Evolutionary conservation across 2,329 filamentous ascomycete species (phyloP), one percentile per base, ranked within the genome.

Genomic region (Diaporthe sp.): DNA sequence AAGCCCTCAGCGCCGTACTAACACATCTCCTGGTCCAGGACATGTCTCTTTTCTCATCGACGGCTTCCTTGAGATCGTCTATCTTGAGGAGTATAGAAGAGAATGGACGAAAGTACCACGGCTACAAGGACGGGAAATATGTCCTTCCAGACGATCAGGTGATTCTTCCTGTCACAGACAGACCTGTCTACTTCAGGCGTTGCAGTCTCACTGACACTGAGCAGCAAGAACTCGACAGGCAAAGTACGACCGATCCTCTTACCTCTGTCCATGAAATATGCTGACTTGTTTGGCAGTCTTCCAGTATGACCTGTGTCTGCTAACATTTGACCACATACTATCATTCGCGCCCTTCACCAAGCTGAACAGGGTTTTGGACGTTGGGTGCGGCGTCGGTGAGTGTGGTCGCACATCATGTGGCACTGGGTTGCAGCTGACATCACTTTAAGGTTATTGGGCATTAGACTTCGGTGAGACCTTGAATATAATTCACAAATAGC

Each of bases 331-430:
- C 67, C 86, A 86, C 55, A 83, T 83, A 57, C 83, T 88, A 13
- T 85, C 84, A 77, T 83, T 87, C 67, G 84, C 88, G 3, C 88
- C 88, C 0, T 78, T 89, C 22, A 78, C 82, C 4, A 82, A 84
- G 17, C 82, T 84, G 0, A 84, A 84, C 70, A 82, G 85, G 44
- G 85, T 86, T 28, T 81, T 89, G n/a, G 88, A 89, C 78, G 82
- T 89, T 25, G 88, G 88, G 1, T 89, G 88, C 5, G 88, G 88
- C 13, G 87, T 87, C 12, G 87, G 87, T 75, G 85, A 72, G 77
- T 73, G 51, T 49, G 46, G 42, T 71, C 2, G 28, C 60, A 74
- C 34, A 68, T 17, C 42, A n/a, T 57, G 37, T 55, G 53, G 65
- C 51, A 34, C 49, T 51, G 58, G 42, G n/a, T 49, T 58, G 28